These are phyloP conservation scores for Galeopsis tetrahit DNA, from an alignment of 257 asterid species.

Conservation along the genomic window DNA sequence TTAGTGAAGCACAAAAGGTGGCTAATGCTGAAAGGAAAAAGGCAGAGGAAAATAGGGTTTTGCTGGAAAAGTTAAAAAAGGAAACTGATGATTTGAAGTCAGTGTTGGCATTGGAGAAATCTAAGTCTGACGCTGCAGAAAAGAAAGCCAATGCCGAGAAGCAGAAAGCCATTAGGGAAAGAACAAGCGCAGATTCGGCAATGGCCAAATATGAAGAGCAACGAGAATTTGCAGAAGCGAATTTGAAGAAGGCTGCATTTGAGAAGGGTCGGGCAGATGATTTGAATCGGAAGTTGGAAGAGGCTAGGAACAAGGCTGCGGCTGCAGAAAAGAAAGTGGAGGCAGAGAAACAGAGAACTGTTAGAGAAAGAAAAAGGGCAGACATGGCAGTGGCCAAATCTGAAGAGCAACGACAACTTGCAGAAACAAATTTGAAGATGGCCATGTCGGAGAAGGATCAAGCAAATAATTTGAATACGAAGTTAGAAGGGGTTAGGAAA, in stretches of 20 bases:
- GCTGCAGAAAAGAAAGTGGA: conserved; percentile 58
- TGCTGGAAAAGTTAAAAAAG: conserved; percentile 51
- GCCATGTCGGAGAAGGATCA: conserved; percentile 63
- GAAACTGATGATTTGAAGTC: conserved; percentile 58
- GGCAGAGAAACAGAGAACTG: conserved; percentile 55
- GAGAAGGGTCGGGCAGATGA: conserved; percentile 63
- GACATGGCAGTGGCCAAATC: conserved; percentile 56
- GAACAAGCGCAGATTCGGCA: conserved; percentile 59
- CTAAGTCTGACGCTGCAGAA: conserved; percentile 56
- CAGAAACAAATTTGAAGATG: conserved; percentile 60
- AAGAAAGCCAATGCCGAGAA: conserved; percentile 62
- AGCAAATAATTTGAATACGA: conserved; percentile 55
- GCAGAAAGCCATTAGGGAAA: conserved; percentile 54
- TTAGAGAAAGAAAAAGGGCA: conserved; percentile 64
- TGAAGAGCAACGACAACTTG: conserved; percentile 52
- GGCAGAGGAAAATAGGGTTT: conserved; percentile 54
- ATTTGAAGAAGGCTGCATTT: conserved; percentile 56
- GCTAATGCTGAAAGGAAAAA: conserved; percentile 49
- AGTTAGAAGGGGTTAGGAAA: conserved; percentile 57
- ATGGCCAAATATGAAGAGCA: conserved; percentile 55
- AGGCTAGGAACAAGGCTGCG: conserved; percentile 50
- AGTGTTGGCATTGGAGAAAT: conserved; percentile 46
- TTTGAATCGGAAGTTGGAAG: conserved; percentile 61
- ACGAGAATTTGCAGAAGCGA: conserved; percentile 50
- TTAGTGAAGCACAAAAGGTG: conserved; percentile 47